These are phyloP conservation scores for Picochlorum sp. DNA, from an alignment of 139 green algal genomes.

Conservation along the genomic window DNA sequence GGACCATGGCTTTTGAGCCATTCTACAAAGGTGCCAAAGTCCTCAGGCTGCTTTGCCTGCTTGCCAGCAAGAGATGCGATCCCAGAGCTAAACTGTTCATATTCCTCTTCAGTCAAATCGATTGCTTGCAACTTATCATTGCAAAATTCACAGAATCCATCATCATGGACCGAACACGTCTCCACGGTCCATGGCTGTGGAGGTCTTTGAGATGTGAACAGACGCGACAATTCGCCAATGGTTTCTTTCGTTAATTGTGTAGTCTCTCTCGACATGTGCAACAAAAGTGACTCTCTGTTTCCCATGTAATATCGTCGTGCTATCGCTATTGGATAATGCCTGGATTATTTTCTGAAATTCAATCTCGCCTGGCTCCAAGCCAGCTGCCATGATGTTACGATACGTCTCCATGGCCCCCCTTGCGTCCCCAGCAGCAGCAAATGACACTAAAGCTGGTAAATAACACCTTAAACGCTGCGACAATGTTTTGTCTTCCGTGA, in stretches of 20 bases:
- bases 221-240: slow-evolving; percentile 13
- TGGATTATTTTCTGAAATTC: slow-evolving; percentile 42
- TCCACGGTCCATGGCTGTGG: slow-evolving; percentile 15
- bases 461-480: slow-evolving; percentile 37
- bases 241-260: slow-evolving; percentile 40
- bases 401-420: slow-evolving; percentile 29
- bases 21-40: slow-evolving; percentile 52
- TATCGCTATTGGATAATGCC: slow-evolving; percentile 21
- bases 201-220: slow-evolving; percentile 20
- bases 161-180: slow-evolving; percentile 1
- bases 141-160: slow-evolving; percentile 10
- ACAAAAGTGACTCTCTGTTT: slow-evolving; percentile 16
- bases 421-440: slow-evolving; percentile 22
- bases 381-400: slow-evolving; percentile 9
- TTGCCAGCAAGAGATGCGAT: slow-evolving; percentile 41
- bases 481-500: slow-evolving; percentile 11
- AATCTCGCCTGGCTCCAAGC: slow-evolving; percentile 16
- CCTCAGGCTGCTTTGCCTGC: slow-evolving; percentile 31
- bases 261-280: slow-evolving; percentile 46
- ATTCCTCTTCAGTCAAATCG: slow-evolving; percentile 62
- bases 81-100: slow-evolving; percentile 41
- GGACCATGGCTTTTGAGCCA: slow-evolving; percentile 59
- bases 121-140: slow-evolving; percentile 28
- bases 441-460: slow-evolving; percentile 39
- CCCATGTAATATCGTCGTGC: slow-evolving; percentile 17